These are phyloP conservation scores for Tylopilus plumbeoviolaceoides DNA, from an alignment of 768 basidiomycete genomes.

Conservation along the genomic window DNA sequence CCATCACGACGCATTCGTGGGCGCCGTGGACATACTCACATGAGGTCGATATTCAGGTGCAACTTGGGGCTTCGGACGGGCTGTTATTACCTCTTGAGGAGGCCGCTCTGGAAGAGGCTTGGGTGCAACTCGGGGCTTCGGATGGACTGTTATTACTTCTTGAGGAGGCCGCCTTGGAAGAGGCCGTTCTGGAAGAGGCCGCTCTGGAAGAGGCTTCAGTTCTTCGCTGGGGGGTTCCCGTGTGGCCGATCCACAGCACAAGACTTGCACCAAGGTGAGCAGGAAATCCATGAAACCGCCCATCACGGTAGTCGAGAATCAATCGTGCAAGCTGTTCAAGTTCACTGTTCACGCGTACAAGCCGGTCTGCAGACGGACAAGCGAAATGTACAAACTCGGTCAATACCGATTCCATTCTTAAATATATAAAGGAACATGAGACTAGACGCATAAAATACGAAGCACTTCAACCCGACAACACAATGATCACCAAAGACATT, in stretches of 20 bases:
- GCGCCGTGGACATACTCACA: constrained; percentile 10
- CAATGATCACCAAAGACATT: constrained; percentile 19
- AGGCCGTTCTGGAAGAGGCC: no score
- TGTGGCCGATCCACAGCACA: constrained; percentile 24
- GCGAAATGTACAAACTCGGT: not conserved
- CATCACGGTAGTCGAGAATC: constrained; percentile 7
- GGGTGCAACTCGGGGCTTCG: no score
- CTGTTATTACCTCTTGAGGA: constrained; percentile 1
- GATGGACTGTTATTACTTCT: no score
- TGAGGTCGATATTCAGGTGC: constrained; percentile 4
- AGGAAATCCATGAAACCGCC: constrained; percentile 25
- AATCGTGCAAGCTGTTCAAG: no score
- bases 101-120: no score
- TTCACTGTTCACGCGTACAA: not conserved
- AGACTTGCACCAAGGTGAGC: constrained; percentile 15
- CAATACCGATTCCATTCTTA: no score
- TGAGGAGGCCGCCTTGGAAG: no score
- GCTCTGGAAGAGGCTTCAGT: constrained; percentile 1
- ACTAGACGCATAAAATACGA: constrained; percentile 5
- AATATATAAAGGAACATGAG: not conserved
- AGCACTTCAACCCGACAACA: constrained; percentile 25
- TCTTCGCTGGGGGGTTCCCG: constrained; percentile 3
- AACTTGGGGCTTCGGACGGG: constrained; percentile 1
- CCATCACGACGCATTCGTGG: not conserved
- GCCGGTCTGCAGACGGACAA: not conserved